phyloP scores from a whole-genome alignment of 2,329 filamentous ascomycete species.

The Gnomoniopsis smithogilvyi region DNA sequence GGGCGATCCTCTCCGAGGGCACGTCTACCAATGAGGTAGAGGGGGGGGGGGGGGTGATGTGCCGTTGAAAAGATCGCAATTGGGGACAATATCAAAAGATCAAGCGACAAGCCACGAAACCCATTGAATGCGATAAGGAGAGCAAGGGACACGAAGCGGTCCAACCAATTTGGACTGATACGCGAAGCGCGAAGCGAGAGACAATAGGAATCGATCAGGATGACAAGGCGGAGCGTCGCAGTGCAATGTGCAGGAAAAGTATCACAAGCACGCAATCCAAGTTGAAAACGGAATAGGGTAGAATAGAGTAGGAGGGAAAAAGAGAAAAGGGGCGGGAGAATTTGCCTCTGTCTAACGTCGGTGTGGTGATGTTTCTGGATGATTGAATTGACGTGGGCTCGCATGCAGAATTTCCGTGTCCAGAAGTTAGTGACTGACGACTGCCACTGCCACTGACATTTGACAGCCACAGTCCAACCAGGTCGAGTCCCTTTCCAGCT shows the following conservation, averaged over 20 bases:
- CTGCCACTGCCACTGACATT: no score
- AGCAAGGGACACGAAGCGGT: neutral
- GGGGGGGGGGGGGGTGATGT: neutral
- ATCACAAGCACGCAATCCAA: no score
- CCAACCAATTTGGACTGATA: constrained; percentile 1
- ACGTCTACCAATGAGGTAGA: constrained; percentile 21
- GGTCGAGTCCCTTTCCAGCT: no score
- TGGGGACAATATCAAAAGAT: neutral
- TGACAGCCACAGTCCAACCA: neutral
- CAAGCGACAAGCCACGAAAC: constrained; percentile 14
- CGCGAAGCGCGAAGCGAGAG: constrained; percentile 10
- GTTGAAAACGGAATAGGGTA: neutral
- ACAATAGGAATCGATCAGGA: constrained; percentile 13
- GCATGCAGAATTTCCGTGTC: constrained; percentile 9
- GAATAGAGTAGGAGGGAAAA: neutral
- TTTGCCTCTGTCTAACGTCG: neutral
- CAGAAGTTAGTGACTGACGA: neutral
- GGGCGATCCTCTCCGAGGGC: constrained; percentile 9
- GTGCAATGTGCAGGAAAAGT: no score
- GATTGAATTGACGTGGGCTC: neutral
- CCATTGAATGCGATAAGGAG: constrained; percentile 15
- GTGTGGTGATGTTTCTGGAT: neutral
- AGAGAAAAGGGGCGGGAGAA: neutral
- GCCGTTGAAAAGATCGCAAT: neutral
- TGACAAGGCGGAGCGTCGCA: neutral